These are phyloP conservation scores for Colletotrichum melonis DNA, from an alignment of 2,329 filamentous ascomycete species.

Conservation along the genomic window DNA sequence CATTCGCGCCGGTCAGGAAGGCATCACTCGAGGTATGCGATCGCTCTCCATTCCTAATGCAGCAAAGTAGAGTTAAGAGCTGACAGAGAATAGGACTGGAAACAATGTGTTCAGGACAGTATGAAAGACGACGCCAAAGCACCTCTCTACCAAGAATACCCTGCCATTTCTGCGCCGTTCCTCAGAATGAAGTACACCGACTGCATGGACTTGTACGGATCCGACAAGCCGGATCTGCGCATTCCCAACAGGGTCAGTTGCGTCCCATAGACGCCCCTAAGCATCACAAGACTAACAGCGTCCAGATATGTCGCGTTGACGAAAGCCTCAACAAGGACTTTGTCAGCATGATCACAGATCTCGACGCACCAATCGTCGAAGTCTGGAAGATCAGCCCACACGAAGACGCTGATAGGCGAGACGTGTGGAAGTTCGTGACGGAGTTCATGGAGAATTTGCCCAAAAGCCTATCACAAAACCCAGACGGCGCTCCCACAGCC, in stretches of 20 bases:
- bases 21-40: conserved; percentile 18
- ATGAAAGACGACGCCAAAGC: conserved; percentile 17
- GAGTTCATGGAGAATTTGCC: conserved; percentile 76
- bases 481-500: conserved; percentile 82
- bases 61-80: background rate
- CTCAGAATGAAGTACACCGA: conserved; percentile 76
- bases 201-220: conserved; percentile 84
- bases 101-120: conserved; percentile 28
- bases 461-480: conserved; percentile 72
- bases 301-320: conserved; percentile 74
- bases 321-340: conserved; percentile 73
- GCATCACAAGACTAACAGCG: conserved; percentile 21
- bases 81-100: conserved; percentile 22
- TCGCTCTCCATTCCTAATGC: no score
- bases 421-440: conserved; percentile 71
- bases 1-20: conserved; percentile 42
- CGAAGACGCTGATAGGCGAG: conserved; percentile 57
- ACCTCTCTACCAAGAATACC: conserved; percentile 36
- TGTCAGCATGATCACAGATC: conserved; percentile 77
- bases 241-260: conserved; percentile 71
- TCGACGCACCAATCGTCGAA: conserved; percentile 78
- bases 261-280: background rate
- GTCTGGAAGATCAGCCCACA: conserved; percentile 75
- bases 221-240: conserved; percentile 92
- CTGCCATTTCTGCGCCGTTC: conserved; percentile 56